Base-by-base conservation (phyloP, 2,329 filamentous ascomycete genomes). In the Aureobasidium sp. region DNA sequence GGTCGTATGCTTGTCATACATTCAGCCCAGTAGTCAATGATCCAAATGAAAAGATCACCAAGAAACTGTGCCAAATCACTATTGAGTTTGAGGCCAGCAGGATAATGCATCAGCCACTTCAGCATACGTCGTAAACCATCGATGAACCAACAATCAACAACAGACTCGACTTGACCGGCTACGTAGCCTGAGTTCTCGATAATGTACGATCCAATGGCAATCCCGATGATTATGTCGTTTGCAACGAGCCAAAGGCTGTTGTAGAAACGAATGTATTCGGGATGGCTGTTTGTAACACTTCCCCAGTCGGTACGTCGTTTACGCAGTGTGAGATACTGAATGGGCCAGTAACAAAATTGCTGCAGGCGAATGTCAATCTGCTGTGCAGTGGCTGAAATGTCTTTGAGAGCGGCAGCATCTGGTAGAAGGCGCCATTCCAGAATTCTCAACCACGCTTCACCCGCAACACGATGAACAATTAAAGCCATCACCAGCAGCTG, bases 271-370 rank as follows among this genome's bases (percentile, higher is more conserved):
- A 99, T 99, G 73, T 99, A 99, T 73, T 99, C 94, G 0, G 93
- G 91, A 73, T 99, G 93, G 68, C 88, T 96, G 51, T 88, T 94
- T 0, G 92, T 97, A 61, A 97, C 89, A 72, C 93, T 97, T 62
- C 91, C 90, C 93, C 94, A 97, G 68, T 96, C 91, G 65, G 87
- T 86, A 71, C 96, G 95, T 42, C 92, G 83, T 70, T 90, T 86
- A n/a, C 92, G 87, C 50, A 99, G 76, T 16, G 91, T 97, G 47
- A 93, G 82, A 71, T 97, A 97, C 73, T 99, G 93, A 75, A 96
- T 91, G 2, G 94, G 95, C 92, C 93, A 97, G 74, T 99, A 99
- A 75, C 93, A 97, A 71, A 97, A 97, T 72, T 99, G 94, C 72
- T 97, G 91, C 27, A 99, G 81, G 5, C 94, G 89, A 66, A 99